These are phyloP conservation scores for Arabidopsis hybrid DNA, from an alignment of 441 rosid species.

Conservation along the genomic window DNA sequence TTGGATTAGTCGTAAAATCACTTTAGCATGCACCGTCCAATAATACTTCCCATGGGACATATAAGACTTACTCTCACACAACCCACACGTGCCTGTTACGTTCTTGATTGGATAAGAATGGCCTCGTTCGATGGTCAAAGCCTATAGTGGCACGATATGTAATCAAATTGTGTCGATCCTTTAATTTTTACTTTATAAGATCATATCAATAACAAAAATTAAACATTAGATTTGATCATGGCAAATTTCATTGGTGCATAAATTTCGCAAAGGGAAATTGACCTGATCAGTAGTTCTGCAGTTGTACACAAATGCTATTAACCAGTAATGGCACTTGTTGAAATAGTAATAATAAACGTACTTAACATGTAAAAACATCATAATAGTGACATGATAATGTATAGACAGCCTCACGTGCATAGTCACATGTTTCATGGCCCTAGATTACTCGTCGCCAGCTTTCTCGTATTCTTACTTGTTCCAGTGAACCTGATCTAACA, in stretches of 20 bases:
- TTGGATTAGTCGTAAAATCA: neutral
- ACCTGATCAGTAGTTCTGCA: neutral
- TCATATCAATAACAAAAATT: too few species aligned
- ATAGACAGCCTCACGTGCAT: constrained; percentile 51
- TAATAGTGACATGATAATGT: neutral
- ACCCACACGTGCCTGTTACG: neutral
- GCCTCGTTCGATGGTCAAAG: neutral
- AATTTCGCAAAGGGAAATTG: too few species aligned
- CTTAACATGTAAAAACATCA: constrained; percentile 3
- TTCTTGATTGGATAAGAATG: neutral
- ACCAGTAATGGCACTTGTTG: neutral
- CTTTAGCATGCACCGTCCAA: constrained; percentile 10
- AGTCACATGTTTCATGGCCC: constrained; percentile 56
- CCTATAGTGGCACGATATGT: too few species aligned
- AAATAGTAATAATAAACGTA: neutral
- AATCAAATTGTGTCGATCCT: too few species aligned
- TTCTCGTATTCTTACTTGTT: constrained; percentile 33
- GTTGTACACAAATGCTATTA: neutral
- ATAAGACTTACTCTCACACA: neutral
- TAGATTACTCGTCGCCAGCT: constrained; percentile 43
- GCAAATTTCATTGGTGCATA: too few species aligned
- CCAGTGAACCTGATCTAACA: constrained; percentile 6
- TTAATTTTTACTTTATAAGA: too few species aligned
- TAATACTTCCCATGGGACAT: constrained; percentile 5
- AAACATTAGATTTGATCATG: neutral